Evolutionary conservation across 805 yeast species (phyloP), one percentile per base, ranked within the genome.

Genomic region (Lipomyces chichibuensis): DNA sequence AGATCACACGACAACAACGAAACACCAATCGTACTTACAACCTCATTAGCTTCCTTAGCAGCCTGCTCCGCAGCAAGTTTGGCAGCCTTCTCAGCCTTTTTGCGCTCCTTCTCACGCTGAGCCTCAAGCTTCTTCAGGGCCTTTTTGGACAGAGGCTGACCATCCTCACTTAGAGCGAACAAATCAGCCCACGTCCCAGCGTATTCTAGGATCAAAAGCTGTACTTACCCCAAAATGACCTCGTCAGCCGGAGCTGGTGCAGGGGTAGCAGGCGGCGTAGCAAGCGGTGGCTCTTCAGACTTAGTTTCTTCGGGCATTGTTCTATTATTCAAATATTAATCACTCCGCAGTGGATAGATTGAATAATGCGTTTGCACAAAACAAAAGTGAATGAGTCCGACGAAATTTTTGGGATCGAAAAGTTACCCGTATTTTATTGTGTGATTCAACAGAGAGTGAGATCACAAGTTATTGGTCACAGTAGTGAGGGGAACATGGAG

Each of bases 101-200:
- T 94, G 76, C 85, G 87, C 73, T 89, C 96, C 83, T 94, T 94
- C 80, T 93, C 98, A 77, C 85, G 87, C 80, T 91, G 97, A 77
- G 94, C 94, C 78, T 90, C 95, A 70, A 95, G 85, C 82, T 95
- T 95, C 85, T 95, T 95, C 75, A 95, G 82, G 1, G 97, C 99
- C 78, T 93, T 95, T 81, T 95, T 95, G 65, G 96, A 89, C 73
- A 92, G 81, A 33, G 97, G 97, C 80, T 85, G 87, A 55, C 97
- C 97, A 76, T 90, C 94, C 71, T 85, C 86, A 13, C 89, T 29
- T 88, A 39, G 1, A n/a, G 43, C 57, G 14, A 39, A 35, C 23
- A 13, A 13, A 33, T 23, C 35, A 14, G 27, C 11, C 27, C 29
- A 13, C 20, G 7, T 17, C 14, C 25, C 49, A 20, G n/a, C 27